These are phyloP conservation scores for Cokeromyces recurvatus DNA, from an alignment of 371 early-diverging fungal genomes.

Conservation along the genomic window DNA sequence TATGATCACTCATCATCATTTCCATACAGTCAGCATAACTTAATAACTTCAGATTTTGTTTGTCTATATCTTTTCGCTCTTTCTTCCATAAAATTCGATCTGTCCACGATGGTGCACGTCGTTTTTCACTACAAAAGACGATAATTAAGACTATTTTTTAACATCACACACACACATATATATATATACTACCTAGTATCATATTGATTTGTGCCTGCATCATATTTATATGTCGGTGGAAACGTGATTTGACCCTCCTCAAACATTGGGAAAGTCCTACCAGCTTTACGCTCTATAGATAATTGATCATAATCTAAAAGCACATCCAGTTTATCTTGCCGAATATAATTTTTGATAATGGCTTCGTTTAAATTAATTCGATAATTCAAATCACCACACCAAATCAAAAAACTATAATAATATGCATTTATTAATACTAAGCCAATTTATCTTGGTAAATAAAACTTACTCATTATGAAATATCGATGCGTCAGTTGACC, in stretches of 20 bases:
- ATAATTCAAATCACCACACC: conserved; percentile 96
- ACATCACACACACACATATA: not conserved
- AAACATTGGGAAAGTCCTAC: conserved; percentile 71
- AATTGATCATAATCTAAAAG: conserved; percentile 69
- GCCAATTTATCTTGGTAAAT: not conserved
- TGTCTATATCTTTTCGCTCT: conserved; percentile 13
- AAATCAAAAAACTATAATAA: conserved; percentile 73
- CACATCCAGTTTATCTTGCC: conserved; percentile 44
- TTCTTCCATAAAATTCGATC: conserved; percentile 90
- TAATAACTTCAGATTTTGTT: conserved; percentile 31
- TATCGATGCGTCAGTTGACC: conserved; percentile 45
- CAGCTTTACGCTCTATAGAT: conserved; percentile 39
- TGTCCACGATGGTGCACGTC: conserved; percentile 88
- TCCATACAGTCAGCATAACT: conserved; percentile 61
- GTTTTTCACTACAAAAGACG: conserved; percentile 59
- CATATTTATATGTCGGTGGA: conserved; percentile 92
- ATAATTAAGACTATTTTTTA: not conserved
- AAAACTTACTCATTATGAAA: conserved; percentile 66
- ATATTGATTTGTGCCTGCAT: conserved; percentile 75
- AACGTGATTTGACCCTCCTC: conserved; percentile 79
- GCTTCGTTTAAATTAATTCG: conserved; percentile 66
- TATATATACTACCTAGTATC: conserved; percentile 65
- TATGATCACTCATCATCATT: conserved; percentile 84
- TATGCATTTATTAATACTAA: too few species aligned
- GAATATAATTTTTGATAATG: conserved; percentile 51